Percentiles rank a stretch among this genome's conserved stretches.
Conservation (phyloP, 2,329 filamentous ascomycete genomes). For the Xylariaceae sp. region DNA sequence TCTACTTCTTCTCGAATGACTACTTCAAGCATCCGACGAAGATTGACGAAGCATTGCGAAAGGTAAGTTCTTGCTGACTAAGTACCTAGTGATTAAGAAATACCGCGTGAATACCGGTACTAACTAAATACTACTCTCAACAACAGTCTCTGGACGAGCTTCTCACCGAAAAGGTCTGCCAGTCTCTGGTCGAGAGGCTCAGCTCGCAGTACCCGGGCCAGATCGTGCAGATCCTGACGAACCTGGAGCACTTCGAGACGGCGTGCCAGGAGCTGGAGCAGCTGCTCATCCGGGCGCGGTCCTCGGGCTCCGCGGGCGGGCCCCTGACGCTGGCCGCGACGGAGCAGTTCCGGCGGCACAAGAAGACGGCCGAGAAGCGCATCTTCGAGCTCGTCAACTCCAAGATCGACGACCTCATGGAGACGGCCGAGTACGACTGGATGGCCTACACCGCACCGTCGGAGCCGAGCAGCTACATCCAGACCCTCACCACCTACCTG, state of each 20-base stretch:
- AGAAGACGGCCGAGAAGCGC: constrained; percentile 93
- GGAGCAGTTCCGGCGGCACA: constrained; percentile 78
- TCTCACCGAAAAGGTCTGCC: constrained; percentile 87
- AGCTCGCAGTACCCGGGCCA: constrained; percentile 92
- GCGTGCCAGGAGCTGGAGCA: constrained; percentile 87
- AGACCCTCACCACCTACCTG: constrained; percentile 86
- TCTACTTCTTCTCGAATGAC: constrained; percentile 95
- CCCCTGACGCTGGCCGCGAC: constrained; percentile 78
- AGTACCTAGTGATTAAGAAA: too few relatives aligned
- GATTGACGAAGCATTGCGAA: constrained; percentile 85
- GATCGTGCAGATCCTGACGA: constrained; percentile 97
- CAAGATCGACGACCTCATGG: constrained; percentile 95
- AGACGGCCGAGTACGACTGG: constrained; percentile 97
- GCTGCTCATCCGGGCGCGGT: constrained; percentile 77
- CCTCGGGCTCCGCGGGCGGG: constrained; percentile 73
- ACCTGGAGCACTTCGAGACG: constrained; percentile 92
- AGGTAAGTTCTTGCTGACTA: constrained; percentile 41
- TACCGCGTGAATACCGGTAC: too few relatives aligned
- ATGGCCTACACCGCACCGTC: constrained; percentile 51
- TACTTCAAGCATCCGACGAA: constrained; percentile 86
- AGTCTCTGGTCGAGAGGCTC: constrained; percentile 79
- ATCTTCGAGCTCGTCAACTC: constrained; percentile 98
- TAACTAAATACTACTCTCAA: constrained; percentile 12
- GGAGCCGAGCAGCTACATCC: constrained; percentile 89
- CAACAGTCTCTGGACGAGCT: constrained; percentile 81